phyloP scores from a whole-genome alignment of 768 basidiomycete genomes.

The Boletus sp. region DNA sequence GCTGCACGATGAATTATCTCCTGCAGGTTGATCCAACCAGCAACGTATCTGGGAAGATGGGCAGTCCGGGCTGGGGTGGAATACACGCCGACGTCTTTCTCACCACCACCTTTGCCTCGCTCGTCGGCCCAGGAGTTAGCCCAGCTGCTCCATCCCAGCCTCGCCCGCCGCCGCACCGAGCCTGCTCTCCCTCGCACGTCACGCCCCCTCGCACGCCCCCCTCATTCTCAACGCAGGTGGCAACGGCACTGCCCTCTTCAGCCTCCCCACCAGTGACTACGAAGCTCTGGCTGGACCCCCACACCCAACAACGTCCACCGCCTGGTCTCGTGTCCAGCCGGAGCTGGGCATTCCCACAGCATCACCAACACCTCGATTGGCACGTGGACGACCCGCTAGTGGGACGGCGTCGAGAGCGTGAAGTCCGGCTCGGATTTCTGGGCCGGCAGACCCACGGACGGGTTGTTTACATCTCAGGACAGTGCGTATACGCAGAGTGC shows the following conservation, averaged over 20 bases:
- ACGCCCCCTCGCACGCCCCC: slow-evolving; percentile 69
- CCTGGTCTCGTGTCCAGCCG: slow-evolving; percentile 4
- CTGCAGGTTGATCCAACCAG: too few relatives aligned
- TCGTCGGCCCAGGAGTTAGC: too few relatives aligned
- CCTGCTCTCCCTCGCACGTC: slow-evolving; percentile 66
- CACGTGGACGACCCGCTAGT: slow-evolving; percentile 3
- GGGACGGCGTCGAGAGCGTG: slow-evolving; percentile 41
- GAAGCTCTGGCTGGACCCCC: slow-evolving; percentile 71
- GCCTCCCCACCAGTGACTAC: slow-evolving; percentile 83
- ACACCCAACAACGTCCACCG: not conserved
- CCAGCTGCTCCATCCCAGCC: not conserved
- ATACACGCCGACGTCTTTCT: too few relatives aligned
- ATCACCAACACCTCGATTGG: slow-evolving; percentile 17
- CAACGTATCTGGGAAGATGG: too few relatives aligned
- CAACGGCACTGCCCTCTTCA: slow-evolving; percentile 78
- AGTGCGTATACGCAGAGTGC: slow-evolving; percentile 10
- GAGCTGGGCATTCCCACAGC: slow-evolving; percentile 15
- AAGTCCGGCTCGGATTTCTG: slow-evolving; percentile 77
- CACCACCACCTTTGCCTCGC: too few relatives aligned
- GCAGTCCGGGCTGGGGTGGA: too few relatives aligned
- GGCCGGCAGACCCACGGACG: slow-evolving; percentile 42
- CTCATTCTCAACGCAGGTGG: slow-evolving; percentile 81
- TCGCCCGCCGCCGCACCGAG: slow-evolving; percentile 48
- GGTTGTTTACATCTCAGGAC: slow-evolving; percentile 22
- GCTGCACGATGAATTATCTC: too few relatives aligned